A percentile compares a stretch with the other conserved stretches of the same genome.
These are phyloP conservation scores for Xylaria sp. DNA, from an alignment of 2,329 filamentous ascomycete genomes.

Conservation along the genomic window DNA sequence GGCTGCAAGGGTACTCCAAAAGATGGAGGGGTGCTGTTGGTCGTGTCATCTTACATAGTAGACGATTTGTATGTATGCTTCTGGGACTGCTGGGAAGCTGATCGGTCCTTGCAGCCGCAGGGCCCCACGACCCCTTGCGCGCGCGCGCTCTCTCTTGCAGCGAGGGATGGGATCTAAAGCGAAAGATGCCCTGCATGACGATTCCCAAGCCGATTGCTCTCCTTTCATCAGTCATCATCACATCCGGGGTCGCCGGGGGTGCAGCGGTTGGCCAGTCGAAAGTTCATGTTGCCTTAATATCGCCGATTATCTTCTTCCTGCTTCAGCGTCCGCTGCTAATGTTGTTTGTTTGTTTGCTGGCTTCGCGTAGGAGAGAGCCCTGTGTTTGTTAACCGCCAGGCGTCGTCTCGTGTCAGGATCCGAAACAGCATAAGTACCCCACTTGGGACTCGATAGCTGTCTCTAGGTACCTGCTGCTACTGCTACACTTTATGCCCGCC, in stretches of 20 bases:
- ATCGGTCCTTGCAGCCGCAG: conserved; percentile 21
- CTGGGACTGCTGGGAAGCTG: conserved; percentile 16
- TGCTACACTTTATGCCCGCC: conserved; percentile 17
- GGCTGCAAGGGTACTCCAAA: neutral
- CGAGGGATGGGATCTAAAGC: conserved; percentile 12
- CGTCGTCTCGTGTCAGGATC: conserved; percentile 29
- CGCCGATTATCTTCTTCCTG: neutral
- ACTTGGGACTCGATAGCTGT: conserved; percentile 12
- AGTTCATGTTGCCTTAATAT: neutral
- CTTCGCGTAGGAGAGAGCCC: neutral
- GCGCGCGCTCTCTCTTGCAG: conserved; percentile 3
- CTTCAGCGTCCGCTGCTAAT: too few relatives aligned
- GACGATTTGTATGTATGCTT: conserved; percentile 25
- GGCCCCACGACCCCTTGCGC: conserved; percentile 19
- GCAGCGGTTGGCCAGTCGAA: conserved; percentile 8
- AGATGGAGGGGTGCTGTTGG: conserved; percentile 20
- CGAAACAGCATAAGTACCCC: conserved; percentile 26
- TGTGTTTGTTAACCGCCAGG: conserved; percentile 32
- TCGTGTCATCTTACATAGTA: too few relatives aligned
- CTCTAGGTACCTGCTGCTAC: conserved; percentile 3
- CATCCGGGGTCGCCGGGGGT: conserved; percentile 14
- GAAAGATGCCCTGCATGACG: conserved; percentile 9
- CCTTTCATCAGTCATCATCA: conserved; percentile 21
- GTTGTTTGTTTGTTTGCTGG: conserved; percentile 1
- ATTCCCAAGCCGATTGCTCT: neutral